Conservation (phyloP, 768 basidiomycete genomes). For the Myochromella boudieri region DNA sequence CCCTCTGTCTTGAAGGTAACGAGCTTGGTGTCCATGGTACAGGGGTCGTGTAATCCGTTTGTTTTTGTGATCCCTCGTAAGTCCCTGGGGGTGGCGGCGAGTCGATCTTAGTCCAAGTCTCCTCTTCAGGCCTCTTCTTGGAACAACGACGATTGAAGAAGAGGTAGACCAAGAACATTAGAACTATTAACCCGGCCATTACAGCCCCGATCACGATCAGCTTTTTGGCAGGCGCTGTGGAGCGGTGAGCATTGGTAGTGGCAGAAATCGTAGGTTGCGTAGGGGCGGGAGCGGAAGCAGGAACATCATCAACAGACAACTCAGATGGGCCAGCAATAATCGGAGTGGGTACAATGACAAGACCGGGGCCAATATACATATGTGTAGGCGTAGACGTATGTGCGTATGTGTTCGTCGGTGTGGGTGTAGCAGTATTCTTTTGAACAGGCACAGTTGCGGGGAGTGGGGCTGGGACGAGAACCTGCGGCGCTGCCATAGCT, state of each 20-base stretch:
- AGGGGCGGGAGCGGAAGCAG: neutral
- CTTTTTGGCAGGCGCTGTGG: slow-evolving; percentile 7
- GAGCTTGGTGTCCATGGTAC: no score
- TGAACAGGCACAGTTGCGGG: neutral
- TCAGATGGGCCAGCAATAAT: neutral
- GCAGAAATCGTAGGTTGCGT: neutral
- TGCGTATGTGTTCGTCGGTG: neutral
- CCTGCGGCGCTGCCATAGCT: neutral
- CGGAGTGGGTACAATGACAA: neutral
- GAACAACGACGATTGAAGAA: slow-evolving; percentile 8
- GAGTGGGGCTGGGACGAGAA: neutral
- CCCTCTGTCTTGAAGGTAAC: slow-evolving; percentile 5
- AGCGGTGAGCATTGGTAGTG: neutral
- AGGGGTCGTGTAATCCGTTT: no score
- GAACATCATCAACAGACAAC: no score
- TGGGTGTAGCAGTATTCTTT: neutral
- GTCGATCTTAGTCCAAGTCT: slow-evolving; percentile 8
- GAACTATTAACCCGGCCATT: slow-evolving; percentile 16
- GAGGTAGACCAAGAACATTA: slow-evolving; percentile 14
- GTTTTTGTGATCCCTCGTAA: slow-evolving; percentile 11
- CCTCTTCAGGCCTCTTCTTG: slow-evolving; percentile 5
- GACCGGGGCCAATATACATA: slow-evolving; percentile 2
- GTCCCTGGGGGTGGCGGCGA: slow-evolving; percentile 12
- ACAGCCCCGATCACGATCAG: slow-evolving; percentile 16
- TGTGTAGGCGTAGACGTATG: neutral